phyloP scores from a whole-genome alignment of 2,329 filamentous ascomycete species.

The Nothophoma quercina region DNA sequence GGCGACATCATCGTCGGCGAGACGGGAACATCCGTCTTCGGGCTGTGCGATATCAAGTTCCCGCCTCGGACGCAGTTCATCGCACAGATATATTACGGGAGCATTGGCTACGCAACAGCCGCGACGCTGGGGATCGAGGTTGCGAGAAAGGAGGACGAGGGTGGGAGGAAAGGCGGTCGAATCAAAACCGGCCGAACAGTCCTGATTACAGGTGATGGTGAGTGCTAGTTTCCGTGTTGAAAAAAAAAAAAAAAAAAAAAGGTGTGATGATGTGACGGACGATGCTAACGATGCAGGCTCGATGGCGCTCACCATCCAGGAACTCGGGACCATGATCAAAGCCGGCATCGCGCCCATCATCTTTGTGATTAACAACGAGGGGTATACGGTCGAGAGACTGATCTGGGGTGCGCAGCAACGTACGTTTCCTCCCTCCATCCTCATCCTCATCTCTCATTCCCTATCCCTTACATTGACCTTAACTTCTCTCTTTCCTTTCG shows the following conservation, averaged over 20 bases:
- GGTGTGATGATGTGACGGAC: too few relatives aligned
- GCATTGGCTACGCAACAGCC: constrained; percentile 54
- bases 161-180: neutral
- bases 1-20: constrained; percentile 53
- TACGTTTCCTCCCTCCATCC: constrained; percentile 16
- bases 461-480: too few relatives aligned
- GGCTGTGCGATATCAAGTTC: constrained; percentile 47
- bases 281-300: too few relatives aligned
- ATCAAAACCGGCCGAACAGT: constrained; percentile 53
- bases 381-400: constrained; percentile 57
- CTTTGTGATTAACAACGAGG: constrained; percentile 57
- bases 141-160: constrained; percentile 59
- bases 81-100: constrained; percentile 55
- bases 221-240: too few relatives aligned
- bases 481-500: too few relatives aligned
- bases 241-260: too few relatives aligned
- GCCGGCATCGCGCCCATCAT: constrained; percentile 47
- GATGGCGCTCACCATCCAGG: constrained; percentile 72
- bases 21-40: constrained; percentile 52
- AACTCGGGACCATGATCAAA: constrained; percentile 68
- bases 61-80: constrained; percentile 40
- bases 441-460: neutral
- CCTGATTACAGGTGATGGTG: constrained; percentile 67
- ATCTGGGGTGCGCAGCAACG: constrained; percentile 54
- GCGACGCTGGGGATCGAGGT: constrained; percentile 53